Evolutionary conservation across 2,329 filamentous ascomycete genomes (phyloP).

Genomic region (Stylonectria norvegica): DNA sequence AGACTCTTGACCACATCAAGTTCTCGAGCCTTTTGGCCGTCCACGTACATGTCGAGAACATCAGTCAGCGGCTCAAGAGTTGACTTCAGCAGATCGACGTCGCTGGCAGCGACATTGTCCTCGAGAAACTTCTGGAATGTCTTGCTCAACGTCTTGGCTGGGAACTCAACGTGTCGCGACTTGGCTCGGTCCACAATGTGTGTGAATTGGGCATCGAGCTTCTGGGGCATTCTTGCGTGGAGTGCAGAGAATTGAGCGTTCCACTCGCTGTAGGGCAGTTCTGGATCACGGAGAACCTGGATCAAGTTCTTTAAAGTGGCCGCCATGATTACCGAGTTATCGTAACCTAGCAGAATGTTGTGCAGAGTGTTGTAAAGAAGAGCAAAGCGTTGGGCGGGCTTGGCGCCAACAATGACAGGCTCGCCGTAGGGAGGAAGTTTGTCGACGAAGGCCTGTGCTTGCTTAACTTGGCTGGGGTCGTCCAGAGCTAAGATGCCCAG

Average conservation of each 20-base stretch:
- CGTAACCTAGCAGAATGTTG: constrained; percentile 89
- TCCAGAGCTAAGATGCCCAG: constrained; percentile 95
- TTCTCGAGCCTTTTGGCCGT: constrained; percentile 89
- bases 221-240: constrained; percentile 96
- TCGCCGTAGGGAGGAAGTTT: constrained; percentile 84
- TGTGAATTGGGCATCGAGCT: constrained; percentile 76
- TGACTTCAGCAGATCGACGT: constrained; percentile 69
- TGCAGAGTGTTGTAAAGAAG: constrained; percentile 73
- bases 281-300: constrained; percentile 82
- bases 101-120: constrained; percentile 71
- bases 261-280: constrained; percentile 96
- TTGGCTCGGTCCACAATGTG: constrained; percentile 84
- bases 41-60: constrained; percentile 75
- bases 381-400: constrained; percentile 83
- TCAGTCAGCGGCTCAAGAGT: constrained; percentile 73
- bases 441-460: constrained; percentile 88
- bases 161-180: constrained; percentile 79
- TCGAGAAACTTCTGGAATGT: constrained; percentile 84
- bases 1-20: constrained; percentile 75
- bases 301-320: constrained; percentile 81
- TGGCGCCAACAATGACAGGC: constrained; percentile 83
- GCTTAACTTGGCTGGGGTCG: constrained; percentile 93
- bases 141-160: constrained; percentile 81
- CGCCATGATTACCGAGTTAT: constrained; percentile 96
- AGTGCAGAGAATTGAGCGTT: constrained; percentile 91